Percentiles rank a stretch among this genome's conserved stretches.
These are phyloP conservation scores for Tetraselmis chui DNA, from an alignment of 139 green algal species.

Conservation along the genomic window DNA sequence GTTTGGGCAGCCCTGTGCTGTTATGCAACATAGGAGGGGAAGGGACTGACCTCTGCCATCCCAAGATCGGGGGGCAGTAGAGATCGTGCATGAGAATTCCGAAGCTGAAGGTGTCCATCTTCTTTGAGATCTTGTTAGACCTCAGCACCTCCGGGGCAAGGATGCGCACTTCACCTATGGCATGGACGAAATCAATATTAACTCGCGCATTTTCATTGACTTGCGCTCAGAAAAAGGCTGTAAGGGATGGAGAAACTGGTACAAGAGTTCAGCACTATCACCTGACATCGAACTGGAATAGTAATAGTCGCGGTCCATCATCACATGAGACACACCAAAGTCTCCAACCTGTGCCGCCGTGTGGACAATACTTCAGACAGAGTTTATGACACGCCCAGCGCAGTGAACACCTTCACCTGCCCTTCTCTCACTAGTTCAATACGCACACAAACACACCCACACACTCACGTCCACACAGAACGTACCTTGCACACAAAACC, in stretches of 20 bases:
- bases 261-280: not conserved
- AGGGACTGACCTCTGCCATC: no score
- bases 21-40: not conserved
- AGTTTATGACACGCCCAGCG: not conserved
- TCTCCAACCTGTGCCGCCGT: not conserved
- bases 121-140: not conserved
- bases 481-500: not conserved
- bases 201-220: not conserved
- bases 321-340: not conserved
- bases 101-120: not conserved
- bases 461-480: not conserved
- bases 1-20: no score
- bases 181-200: not conserved
- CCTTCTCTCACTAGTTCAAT: not conserved
- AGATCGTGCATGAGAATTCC: not conserved
- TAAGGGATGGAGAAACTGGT: no score
- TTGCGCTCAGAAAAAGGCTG: not conserved
- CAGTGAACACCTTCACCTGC: not conserved
- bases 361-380: no score
- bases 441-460: not conserved
- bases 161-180: not conserved
- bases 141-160: not conserved
- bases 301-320: not conserved
- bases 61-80: no score
- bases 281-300: not conserved